Percentiles rank a stretch among this genome's conserved stretches.
Conservation (phyloP, 2,329 filamentous ascomycete species). For the Aspergillus costaricaensis region DNA sequence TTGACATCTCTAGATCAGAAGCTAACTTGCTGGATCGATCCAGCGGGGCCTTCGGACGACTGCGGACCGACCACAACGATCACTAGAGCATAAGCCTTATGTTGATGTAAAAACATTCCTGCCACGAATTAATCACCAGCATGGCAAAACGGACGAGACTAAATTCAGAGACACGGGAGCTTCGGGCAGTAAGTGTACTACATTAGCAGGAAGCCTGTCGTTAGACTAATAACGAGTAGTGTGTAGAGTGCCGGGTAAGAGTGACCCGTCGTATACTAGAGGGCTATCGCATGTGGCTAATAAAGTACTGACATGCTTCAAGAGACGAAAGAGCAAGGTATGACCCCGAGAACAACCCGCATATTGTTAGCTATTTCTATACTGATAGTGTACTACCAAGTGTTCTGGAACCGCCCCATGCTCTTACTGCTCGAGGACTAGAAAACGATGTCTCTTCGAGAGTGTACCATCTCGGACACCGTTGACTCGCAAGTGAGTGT, state of each 20-base stretch:
- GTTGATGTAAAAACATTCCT: not conserved
- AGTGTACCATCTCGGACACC: constrained; percentile 16
- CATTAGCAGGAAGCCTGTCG: constrained; percentile 16
- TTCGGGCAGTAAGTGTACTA: constrained; percentile 33
- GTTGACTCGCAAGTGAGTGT: constrained; percentile 18
- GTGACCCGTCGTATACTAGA: not conserved
- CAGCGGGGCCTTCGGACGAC: not conserved
- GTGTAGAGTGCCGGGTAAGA: constrained; percentile 17
- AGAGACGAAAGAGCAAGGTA: constrained; percentile 19
- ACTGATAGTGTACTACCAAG: not conserved
- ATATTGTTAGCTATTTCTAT: not conserved
- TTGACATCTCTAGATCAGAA: too few relatives aligned
- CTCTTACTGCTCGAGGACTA: constrained; percentile 14
- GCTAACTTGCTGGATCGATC: not conserved
- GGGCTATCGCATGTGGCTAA: not conserved
- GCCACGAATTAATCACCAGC: not conserved
- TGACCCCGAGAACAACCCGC: not conserved
- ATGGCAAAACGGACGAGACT: not conserved
- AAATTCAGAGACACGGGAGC: not conserved
- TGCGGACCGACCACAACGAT: not conserved
- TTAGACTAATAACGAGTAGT: constrained; percentile 4
- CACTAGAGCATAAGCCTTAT: not conserved
- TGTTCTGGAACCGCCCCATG: constrained; percentile 21
- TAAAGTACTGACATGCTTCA: not conserved
- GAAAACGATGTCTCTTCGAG: constrained; percentile 17